Conservation (phyloP, 2,329 filamentous ascomycete species). For the Cordyceps sp. region DNA sequence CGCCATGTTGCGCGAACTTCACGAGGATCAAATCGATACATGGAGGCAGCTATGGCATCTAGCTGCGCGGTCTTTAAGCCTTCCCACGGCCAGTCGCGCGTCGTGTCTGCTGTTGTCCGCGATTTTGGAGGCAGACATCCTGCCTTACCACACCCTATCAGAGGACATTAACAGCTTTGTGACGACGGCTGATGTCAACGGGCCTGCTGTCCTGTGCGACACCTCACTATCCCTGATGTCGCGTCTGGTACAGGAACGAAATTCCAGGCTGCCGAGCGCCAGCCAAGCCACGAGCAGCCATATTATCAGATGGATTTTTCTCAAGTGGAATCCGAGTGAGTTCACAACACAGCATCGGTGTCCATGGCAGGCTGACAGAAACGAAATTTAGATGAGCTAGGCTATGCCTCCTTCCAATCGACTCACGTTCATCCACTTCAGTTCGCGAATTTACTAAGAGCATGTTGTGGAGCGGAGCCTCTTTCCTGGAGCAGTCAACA, state of each 20-base stretch:
- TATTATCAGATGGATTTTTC: slow-evolving; percentile 66
- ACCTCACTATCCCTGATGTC: slow-evolving; percentile 60
- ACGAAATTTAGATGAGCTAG: slow-evolving; percentile 38
- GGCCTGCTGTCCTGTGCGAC: slow-evolving; percentile 65
- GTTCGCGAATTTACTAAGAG: slow-evolving; percentile 50
- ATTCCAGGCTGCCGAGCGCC: slow-evolving; percentile 50
- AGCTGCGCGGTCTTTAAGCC: slow-evolving; percentile 52
- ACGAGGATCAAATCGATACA: slow-evolving; percentile 20
- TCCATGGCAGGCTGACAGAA: neutral
- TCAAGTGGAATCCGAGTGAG: slow-evolving; percentile 69
- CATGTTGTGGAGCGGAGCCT: slow-evolving; percentile 41
- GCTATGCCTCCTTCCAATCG: slow-evolving; percentile 48
- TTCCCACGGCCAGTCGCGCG: slow-evolving; percentile 55
- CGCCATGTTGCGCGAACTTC: slow-evolving; percentile 7
- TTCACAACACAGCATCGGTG: no score
- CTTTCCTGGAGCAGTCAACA: slow-evolving; percentile 14
- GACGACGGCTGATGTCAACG: slow-evolving; percentile 62
- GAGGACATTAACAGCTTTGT: slow-evolving; percentile 59
- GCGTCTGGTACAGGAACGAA: slow-evolving; percentile 47
- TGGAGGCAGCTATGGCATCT: slow-evolving; percentile 70
- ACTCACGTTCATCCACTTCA: slow-evolving; percentile 47
- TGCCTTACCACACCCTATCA: slow-evolving; percentile 49
- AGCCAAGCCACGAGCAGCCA: slow-evolving; percentile 52
- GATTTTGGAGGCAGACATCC: slow-evolving; percentile 47
- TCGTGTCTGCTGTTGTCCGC: slow-evolving; percentile 58